Conservation (phyloP, 768 basidiomycete species). For the Inosperma sp. region DNA sequence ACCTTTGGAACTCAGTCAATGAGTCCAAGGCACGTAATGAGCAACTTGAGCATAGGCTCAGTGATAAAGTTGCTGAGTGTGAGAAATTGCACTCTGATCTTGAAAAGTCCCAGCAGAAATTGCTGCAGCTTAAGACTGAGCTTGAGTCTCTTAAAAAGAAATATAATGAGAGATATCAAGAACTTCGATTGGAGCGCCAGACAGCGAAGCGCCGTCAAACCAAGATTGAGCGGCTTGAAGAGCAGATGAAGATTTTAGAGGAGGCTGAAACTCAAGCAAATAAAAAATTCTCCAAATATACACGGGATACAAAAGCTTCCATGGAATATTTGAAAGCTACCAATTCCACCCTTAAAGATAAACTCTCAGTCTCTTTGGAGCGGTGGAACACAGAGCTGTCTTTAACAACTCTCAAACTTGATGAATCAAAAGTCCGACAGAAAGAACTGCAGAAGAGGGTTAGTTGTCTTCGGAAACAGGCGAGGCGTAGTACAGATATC, state of each 20-base stretch:
- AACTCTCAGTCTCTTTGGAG: background rate
- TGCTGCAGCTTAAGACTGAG: too few relatives aligned
- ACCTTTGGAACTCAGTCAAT: too few relatives aligned
- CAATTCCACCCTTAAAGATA: background rate
- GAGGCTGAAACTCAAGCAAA: background rate
- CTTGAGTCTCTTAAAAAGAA: too few relatives aligned
- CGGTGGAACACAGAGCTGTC: background rate
- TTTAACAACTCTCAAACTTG: conserved; percentile 1
- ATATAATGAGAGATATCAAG: too few relatives aligned
- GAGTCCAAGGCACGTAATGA: too few relatives aligned
- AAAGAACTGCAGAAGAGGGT: conserved; percentile 3
- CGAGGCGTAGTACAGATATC: background rate
- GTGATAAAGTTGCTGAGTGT: background rate
- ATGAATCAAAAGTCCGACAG: background rate
- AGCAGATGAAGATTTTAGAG: conserved; percentile 4
- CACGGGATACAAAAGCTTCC: background rate
- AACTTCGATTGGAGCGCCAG: conserved; percentile 12
- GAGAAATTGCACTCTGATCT: background rate
- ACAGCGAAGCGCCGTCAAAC: background rate
- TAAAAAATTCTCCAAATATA: background rate
- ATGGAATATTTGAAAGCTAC: background rate
- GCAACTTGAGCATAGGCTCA: background rate
- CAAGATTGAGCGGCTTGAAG: background rate
- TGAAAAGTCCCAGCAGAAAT: background rate
- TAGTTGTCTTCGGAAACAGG: background rate